phyloP scores from a whole-genome alignment of 1,284 basidiomycete species.

The Trichosporon coremiiforme region DNA sequence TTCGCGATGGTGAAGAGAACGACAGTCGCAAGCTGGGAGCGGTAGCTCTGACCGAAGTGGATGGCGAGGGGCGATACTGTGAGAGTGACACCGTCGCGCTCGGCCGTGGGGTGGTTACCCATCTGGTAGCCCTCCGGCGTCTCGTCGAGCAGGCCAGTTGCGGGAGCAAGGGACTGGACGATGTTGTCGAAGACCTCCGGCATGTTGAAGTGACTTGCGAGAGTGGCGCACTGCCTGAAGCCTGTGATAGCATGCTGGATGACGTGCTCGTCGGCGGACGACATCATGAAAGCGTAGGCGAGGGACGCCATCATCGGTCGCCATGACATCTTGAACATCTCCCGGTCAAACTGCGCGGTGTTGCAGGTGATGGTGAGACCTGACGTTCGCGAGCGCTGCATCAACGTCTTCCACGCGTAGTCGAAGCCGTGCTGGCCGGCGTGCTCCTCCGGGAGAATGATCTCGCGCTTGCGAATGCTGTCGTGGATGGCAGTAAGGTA shows the following conservation, averaged over 20 bases:
- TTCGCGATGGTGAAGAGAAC: conserved; percentile 98
- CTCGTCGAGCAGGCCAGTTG: conserved; percentile 78
- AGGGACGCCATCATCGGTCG: conserved; percentile 87
- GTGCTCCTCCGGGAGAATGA: conserved; percentile 98
- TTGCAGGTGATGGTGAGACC: conserved; percentile 78
- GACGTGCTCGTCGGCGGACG: conserved; percentile 88
- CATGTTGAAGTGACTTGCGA: conserved; percentile 84
- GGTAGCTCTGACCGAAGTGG: conserved; percentile 92
- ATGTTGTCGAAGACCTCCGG: conserved; percentile 97
- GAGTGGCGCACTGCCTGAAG: conserved; percentile 91
- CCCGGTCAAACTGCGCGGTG: conserved; percentile 76
- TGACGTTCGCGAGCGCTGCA: conserved; percentile 76
- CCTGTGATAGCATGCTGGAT: conserved; percentile 93
- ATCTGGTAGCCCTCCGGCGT: conserved; percentile 67
- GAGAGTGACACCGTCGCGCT: conserved; percentile 84
- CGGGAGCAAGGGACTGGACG: conserved; percentile 85
- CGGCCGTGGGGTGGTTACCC: conserved; percentile 84
- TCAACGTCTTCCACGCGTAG: conserved; percentile 96
- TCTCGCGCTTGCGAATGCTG: conserved; percentile 90
- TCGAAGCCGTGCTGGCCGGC: conserved; percentile 96
- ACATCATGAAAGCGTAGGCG: conserved; percentile 89
- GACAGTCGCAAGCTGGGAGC: conserved; percentile 93
- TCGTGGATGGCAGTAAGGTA: conserved; percentile 89
- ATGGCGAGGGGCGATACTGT: conserved; percentile 91
- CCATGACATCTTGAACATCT: conserved; percentile 93